phyloP scores from a whole-genome alignment of 2,329 filamentous ascomycete species.

The Exophiala dermatitidis region DNA sequence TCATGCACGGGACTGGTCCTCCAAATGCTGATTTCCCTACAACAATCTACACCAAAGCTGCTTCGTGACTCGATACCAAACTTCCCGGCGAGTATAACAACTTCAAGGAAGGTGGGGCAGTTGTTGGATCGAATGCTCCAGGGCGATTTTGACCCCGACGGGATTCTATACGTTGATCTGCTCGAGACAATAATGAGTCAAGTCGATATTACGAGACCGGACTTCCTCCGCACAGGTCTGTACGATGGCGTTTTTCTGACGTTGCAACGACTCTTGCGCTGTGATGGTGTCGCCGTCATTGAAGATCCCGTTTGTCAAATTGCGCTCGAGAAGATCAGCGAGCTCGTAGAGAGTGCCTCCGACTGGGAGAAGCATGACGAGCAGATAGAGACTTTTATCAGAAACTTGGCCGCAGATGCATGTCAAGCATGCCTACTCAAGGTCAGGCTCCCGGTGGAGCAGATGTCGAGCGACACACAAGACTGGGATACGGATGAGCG shows the following conservation, averaged over 20 bases:
- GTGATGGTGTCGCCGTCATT: conserved; percentile 21
- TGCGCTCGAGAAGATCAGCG: conserved; percentile 33
- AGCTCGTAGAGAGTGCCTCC: conserved; percentile 37
- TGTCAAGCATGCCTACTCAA: conserved; percentile 23
- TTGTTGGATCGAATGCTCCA: conserved; percentile 13
- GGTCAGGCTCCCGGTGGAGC: conserved; percentile 27
- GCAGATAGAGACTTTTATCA: conserved; percentile 17
- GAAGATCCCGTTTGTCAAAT: conserved; percentile 31
- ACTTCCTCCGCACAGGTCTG: conserved; percentile 14
- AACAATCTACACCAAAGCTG: conserved; percentile 15
- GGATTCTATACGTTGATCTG: conserved; percentile 23
- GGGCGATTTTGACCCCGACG: conserved; percentile 20
- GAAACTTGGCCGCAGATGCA: conserved; percentile 13
- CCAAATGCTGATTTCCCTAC: conserved; percentile 17
- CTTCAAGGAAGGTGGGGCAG: conserved; percentile 7
- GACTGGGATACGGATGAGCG: conserved; percentile 39
- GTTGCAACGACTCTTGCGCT: conserved; percentile 18
- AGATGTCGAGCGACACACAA: conserved; percentile 23
- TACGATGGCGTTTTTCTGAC: conserved; percentile 32
- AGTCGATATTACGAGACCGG: conserved; percentile 19
- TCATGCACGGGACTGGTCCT: conserved; percentile 9
- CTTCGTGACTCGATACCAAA: conserved; percentile 13
- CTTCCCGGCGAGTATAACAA: conserved; percentile 13
- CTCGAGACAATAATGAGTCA: conserved; percentile 22
- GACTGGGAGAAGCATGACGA: conserved; percentile 35